These are phyloP conservation scores for Arthrobotrys sinensis DNA, from an alignment of 2,329 filamentous ascomycete species.

Conservation along the genomic window DNA sequence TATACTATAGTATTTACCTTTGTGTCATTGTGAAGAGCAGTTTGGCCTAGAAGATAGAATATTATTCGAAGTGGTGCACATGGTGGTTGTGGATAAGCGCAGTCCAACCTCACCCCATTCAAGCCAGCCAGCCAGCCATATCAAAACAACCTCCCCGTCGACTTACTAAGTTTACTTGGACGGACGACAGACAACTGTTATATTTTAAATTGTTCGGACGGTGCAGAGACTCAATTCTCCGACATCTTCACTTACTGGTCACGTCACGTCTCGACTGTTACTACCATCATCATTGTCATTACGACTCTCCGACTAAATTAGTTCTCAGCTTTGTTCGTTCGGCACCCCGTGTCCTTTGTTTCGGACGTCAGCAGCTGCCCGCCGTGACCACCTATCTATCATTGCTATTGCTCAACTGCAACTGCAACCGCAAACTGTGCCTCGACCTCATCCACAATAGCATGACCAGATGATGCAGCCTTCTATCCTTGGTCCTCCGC, in stretches of 20 bases:
- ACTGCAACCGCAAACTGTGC: neutral
- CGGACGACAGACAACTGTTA: neutral
- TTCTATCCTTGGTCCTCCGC: slow-evolving; percentile 48
- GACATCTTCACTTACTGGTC: neutral
- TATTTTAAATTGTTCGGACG: neutral
- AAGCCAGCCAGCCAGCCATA: neutral
- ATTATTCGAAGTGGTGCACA: no score
- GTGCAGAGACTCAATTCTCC: neutral
- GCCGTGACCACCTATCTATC: slow-evolving; percentile 23
- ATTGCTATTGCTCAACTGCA: neutral
- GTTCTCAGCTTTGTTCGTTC: neutral
- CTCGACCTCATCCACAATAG: slow-evolving; percentile 9
- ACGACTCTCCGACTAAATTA: neutral
- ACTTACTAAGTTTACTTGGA: neutral
- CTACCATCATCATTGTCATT: neutral
- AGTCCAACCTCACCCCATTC: neutral
- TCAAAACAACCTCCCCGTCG: slow-evolving; percentile 17
- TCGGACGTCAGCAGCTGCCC: slow-evolving; percentile 29
- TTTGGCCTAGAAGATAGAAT: no score
- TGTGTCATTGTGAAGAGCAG: no score
- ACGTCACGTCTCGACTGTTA: neutral
- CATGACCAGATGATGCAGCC: slow-evolving; percentile 61
- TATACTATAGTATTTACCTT: no score
- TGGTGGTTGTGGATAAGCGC: no score
- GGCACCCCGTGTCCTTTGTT: slow-evolving; percentile 41